phyloP scores from a whole-genome alignment of 495 filamentous ascomycete species.

The Aspergillus ostianus region DNA sequence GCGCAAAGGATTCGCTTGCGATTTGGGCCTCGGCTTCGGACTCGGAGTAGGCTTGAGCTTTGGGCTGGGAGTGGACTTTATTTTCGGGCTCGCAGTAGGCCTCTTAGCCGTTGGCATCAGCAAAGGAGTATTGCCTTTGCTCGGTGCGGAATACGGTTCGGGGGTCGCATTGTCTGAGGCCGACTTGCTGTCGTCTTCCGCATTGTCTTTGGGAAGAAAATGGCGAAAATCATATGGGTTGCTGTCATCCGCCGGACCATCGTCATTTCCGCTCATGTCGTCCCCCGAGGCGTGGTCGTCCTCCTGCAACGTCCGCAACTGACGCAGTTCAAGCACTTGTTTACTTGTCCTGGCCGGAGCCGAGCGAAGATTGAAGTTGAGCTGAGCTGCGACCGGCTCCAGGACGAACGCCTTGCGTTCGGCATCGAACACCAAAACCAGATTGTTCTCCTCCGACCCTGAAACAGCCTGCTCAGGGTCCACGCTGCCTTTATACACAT shows the following conservation, averaged over 20 bases:
- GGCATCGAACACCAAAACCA: conserved; percentile 54
- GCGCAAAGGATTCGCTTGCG: conserved; percentile 37
- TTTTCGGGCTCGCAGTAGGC: conserved; percentile 21
- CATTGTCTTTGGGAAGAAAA: conserved; percentile 47
- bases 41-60: conserved; percentile 30
- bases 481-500: conserved; percentile 48
- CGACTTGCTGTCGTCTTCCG: conserved; percentile 32
- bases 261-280: conserved; percentile 38
- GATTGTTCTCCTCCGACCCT: conserved; percentile 34
- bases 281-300: conserved; percentile 40
- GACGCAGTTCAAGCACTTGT: conserved; percentile 44
- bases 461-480: conserved; percentile 33
- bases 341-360: conserved; percentile 47
- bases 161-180: conserved; percentile 38
- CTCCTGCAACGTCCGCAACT: conserved; percentile 42
- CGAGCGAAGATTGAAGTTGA: conserved; percentile 58
- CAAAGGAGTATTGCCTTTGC: conserved; percentile 35
- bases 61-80: conserved; percentile 30
- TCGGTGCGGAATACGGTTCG: conserved; percentile 32
- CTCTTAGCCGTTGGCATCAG: conserved; percentile 27
- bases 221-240: conserved; percentile 62
- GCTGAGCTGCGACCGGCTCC: conserved; percentile 48
- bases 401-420: conserved; percentile 49
- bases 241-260: conserved; percentile 46
- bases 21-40: conserved; percentile 32